Base-by-base conservation (phyloP, 345 rosid species). In the Citrus sinensis region DNA sequence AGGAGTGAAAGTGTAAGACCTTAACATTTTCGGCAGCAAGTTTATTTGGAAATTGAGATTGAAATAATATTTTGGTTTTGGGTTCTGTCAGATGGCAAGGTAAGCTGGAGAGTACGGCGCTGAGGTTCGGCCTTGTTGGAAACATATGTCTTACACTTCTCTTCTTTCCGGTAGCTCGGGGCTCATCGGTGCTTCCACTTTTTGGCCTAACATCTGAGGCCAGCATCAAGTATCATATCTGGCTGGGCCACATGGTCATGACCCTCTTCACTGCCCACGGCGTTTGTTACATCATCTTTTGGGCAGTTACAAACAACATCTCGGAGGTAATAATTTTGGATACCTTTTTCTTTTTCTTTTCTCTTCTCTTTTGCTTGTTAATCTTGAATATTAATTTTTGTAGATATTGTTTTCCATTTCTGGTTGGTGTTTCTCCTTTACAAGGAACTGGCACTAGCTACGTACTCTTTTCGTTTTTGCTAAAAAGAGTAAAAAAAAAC, bases 181-280 rank as follows among this genome's bases (percentile, higher is more conserved):
- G 92, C 0, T 93, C 98, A 2, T 93, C 97, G 67, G 77, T 95
- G 83, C 83, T 95, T 51, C 86, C 87, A 9, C 64, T 88, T 24
- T 77, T 95, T 9, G 98, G 97, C 11, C 75, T 95, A 34, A 91
- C 95, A 27, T 93, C 96, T 22, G 99, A 95, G 76, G 84, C 86
- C 2, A 87, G 97, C 93, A 93, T 95, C 74, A 95, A 92, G 86
- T 95, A 95, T 40, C 99, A 95, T 63, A 91, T 91, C 54, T 95
- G 99, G 98, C 81, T 95, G 1, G 98, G 99, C 1, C 97, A 95
- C 73, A 71, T 88, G 75, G 89, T 87, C 79, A 85, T 95, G 92
- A 17, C 76, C 27, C 61, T 91, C 81, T 88, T 92, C 80, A 85
- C 96, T 0, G 65, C 85, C 66, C 98, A 95, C 67, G 98, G 99